Percentiles rank a stretch among this genome's conserved stretches.
Conservation (phyloP, 768 basidiomycete genomes). For the Lactarius tabidus region DNA sequence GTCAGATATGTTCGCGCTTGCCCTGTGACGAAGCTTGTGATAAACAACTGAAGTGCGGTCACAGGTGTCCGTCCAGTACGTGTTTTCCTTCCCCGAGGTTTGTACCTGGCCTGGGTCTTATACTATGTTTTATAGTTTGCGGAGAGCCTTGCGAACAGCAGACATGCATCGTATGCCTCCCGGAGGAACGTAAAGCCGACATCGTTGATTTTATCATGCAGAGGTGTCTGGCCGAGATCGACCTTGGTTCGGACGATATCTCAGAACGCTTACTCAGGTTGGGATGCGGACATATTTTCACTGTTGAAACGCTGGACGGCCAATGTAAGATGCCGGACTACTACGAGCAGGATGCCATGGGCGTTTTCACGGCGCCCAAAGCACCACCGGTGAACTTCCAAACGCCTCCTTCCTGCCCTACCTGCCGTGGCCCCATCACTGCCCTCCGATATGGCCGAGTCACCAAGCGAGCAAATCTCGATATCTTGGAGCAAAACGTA, state of each 20-base stretch:
- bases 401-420: constrained; percentile 35
- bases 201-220: constrained; percentile 39
- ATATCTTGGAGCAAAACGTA: constrained; percentile 38
- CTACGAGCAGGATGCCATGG: constrained; percentile 31
- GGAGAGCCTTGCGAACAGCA: constrained; percentile 37
- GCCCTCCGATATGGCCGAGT: constrained; percentile 36
- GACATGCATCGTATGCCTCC: constrained; percentile 33
- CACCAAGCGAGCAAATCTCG: constrained; percentile 36
- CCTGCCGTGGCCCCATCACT: constrained; percentile 35
- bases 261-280: constrained; percentile 30
- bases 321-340: constrained; percentile 32
- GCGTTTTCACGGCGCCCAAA: constrained; percentile 27
- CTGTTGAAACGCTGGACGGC: constrained; percentile 40
- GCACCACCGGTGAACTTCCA: constrained; percentile 32
- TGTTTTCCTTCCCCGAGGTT: not conserved
- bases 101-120: not conserved
- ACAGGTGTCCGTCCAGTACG: constrained; percentile 38
- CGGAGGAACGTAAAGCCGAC: constrained; percentile 26
- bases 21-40: constrained; percentile 37
- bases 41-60: constrained; percentile 33
- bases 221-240: constrained; percentile 30
- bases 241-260: constrained; percentile 30
- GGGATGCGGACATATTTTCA: constrained; percentile 39
- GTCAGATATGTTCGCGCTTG: constrained; percentile 36
- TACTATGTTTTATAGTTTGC: constrained; percentile 31